These are phyloP conservation scores for Pseudozyma pruni DNA, from an alignment of 1,284 basidiomycete genomes.

Conservation along the genomic window DNA sequence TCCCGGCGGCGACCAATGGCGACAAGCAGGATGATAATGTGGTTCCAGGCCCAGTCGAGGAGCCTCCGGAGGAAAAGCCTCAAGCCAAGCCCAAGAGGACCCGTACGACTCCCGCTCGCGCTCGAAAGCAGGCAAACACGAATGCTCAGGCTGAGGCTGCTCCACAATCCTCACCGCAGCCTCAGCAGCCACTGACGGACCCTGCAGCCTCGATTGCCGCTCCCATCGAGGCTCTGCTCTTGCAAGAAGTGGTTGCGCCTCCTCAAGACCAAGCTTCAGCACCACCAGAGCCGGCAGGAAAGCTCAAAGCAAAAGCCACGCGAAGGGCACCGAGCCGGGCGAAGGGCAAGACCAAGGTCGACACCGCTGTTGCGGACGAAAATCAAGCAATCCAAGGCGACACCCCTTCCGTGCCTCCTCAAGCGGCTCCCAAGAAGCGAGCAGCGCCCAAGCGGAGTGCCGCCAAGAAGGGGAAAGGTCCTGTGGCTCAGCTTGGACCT, in stretches of 20 bases:
- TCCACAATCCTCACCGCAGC: not conserved
- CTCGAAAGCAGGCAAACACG: constrained; percentile 14
- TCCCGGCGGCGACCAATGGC: not conserved
- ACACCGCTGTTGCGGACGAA: constrained; percentile 17
- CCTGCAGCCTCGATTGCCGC: not conserved
- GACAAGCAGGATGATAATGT: not conserved
- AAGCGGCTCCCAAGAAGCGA: constrained; percentile 1
- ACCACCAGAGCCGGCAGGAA: constrained; percentile 1
- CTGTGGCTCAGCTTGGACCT: constrained; percentile 17
- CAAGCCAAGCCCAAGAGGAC: constrained; percentile 3
- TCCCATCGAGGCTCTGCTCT: not conserved
- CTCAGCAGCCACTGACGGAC: not conserved
- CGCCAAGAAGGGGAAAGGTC: constrained; percentile 20
- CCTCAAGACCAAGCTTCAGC: not conserved
- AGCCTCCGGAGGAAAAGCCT: not conserved
- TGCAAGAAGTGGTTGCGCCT: not conserved
- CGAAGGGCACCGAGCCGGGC: too few species aligned
- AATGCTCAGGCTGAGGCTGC: not conserved
- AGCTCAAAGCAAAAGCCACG: constrained; percentile 8
- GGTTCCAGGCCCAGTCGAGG: not conserved
- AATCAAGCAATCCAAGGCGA: not conserved
- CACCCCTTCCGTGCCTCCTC: not conserved
- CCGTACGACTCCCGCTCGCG: constrained; percentile 2
- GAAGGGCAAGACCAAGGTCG: constrained; percentile 5
- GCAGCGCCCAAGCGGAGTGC: constrained; percentile 6